phyloP scores from a whole-genome alignment of 495 filamentous ascomycete genomes.

The Penicillium paradoxum region DNA sequence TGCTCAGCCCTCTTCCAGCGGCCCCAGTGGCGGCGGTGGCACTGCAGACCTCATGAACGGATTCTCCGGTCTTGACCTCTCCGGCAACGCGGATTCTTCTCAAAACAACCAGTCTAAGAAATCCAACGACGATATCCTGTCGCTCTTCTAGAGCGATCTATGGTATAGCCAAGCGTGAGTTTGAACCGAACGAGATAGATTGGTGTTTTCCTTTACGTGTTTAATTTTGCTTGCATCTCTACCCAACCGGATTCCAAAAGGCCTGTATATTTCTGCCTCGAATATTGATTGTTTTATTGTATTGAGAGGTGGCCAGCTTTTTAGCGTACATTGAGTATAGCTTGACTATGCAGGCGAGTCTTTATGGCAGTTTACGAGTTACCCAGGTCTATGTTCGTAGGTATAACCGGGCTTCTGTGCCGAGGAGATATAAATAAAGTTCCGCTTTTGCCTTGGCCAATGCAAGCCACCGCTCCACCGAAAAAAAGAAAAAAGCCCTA shows the following conservation, averaged over 20 bases:
- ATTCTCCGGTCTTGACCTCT: constrained; percentile 74
- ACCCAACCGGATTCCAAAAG: constrained; percentile 14
- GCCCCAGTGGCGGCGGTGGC: constrained; percentile 25
- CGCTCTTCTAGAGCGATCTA: constrained; percentile 61
- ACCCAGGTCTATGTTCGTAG: no score
- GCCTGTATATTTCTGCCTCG: constrained; percentile 16
- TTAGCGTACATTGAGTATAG: no score
- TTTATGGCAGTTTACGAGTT: no score
- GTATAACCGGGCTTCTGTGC: neutral
- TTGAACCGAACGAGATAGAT: constrained; percentile 30
- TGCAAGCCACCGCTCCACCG: neutral
- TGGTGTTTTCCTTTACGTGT: constrained; percentile 20
- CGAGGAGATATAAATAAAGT: neutral
- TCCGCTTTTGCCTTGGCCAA: neutral
- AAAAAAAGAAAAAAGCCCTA: neutral
- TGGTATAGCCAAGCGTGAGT: constrained; percentile 21
- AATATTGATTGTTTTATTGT: neutral
- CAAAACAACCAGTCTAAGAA: constrained; percentile 45
- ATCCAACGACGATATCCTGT: constrained; percentile 84
- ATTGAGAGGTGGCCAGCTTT: no score
- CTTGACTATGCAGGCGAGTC: no score
- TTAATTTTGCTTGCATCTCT: constrained; percentile 22
- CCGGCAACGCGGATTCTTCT: constrained; percentile 38
- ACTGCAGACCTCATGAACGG: constrained; percentile 71
- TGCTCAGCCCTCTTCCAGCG: constrained; percentile 26